phyloP scores from a whole-genome alignment of 164 flowering plant genomes.

The Akebia trifoliata region DNA sequence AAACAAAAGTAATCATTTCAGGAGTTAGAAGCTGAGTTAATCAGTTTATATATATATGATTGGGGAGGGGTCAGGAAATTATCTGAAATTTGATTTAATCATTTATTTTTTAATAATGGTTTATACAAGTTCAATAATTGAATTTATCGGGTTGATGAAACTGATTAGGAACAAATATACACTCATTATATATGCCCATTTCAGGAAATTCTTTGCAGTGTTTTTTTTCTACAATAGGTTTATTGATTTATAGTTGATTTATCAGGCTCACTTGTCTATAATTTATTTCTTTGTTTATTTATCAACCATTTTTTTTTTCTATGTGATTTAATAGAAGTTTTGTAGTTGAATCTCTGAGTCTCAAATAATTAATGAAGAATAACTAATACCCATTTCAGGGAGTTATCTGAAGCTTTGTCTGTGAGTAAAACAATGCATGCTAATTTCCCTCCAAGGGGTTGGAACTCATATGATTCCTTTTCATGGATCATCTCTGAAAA shows the following conservation, averaged over 20 bases:
- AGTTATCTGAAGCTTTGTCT: constrained; percentile 14
- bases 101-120: too few relatives aligned
- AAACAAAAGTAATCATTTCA: too few relatives aligned
- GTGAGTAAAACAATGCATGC: constrained; percentile 25
- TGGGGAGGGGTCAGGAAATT: too few relatives aligned
- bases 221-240: background rate
- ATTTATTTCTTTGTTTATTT: background rate
- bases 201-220: background rate
- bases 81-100: too few relatives aligned
- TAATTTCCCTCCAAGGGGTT: constrained; percentile 80
- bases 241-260: background rate
- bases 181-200: too few relatives aligned
- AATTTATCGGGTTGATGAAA: background rate
- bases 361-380: background rate
- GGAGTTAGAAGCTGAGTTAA: too few relatives aligned
- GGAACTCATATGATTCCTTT: constrained; percentile 97
- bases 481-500: constrained; percentile 78
- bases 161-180: background rate
- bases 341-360: background rate
- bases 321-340: background rate
- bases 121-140: too few relatives aligned
- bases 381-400: constrained; percentile 26
- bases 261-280: too few relatives aligned
- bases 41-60: too few relatives aligned
- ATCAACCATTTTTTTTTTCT: background rate